Evolutionary conservation across 2,329 filamentous ascomycete species (phyloP), one percentile per base, ranked within the genome.

Genomic region (Neophaeococcomyces mojaviensis): DNA sequence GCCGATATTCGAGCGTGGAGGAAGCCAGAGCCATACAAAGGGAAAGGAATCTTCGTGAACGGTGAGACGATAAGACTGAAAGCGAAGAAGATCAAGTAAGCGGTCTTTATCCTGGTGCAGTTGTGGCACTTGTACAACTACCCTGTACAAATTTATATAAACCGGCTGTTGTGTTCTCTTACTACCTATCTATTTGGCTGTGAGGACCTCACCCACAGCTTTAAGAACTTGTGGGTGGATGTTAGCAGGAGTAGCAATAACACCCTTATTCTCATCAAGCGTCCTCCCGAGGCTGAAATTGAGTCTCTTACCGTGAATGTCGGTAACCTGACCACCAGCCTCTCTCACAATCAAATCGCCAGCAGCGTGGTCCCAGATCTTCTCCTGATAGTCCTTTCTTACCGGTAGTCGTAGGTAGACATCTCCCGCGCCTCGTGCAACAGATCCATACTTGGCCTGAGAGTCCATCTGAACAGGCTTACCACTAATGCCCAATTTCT

Each of bases 341-440:
- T 98, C 94, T 47, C 89, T 77, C 33, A 97, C 92, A 55, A 98
- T 89, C 49, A 98, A 70, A 59, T 95, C 89, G 33, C 92, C 92
- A 10, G 90, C 92, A 15, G 92, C 92, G 65, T 98, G 92, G 63
- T 98, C 92, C 92, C 92, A 98, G 57, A 98, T 98, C 79, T 98
- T 98, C 76, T 98, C 92, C 65, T 94, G 81, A 70, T 98, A 98
- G 44, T 84, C 82, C 57, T 83, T 84, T 63, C 79, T 85, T 22
- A 87, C 84, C 3, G 92, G 92, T 48, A 98, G 71, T 44, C 94
- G 79, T 48, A 98, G 77, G 69, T 98, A 98, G 55, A 98, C 82
- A 62, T 98, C 92, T 40, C 89, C 92, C 4, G 89, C 88, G 37
- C 92, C 92, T 52, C 92, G 78, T 30, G 92, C 92, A 63, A 98